Base-by-base conservation (phyloP, 2,329 filamentous ascomycete species). In the Verticillium isaacii region DNA sequence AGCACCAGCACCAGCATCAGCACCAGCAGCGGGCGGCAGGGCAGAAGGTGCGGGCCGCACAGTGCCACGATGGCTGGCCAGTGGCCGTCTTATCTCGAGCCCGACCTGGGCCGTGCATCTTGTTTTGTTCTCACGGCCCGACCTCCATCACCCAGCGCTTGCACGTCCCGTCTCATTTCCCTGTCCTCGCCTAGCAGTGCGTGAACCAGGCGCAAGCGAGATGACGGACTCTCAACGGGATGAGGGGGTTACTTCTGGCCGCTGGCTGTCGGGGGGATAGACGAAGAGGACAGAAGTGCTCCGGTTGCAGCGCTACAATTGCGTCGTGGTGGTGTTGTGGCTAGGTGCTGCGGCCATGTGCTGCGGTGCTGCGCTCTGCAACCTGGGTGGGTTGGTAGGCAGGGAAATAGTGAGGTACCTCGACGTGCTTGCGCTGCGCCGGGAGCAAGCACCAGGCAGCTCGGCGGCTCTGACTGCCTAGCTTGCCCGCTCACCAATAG, bases 181-280 rank as follows among this genome's bases (percentile, higher is more conserved):
- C 61, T 57, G n/a, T 56, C 59, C 37, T 60, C 17, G 45, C 64
- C 63, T 52, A 59, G 59, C 59, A 29, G 29, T 29, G 29, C 29
- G 29, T 29, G 29, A 29, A 29, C 29, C 29, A 29, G 75, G 74
- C 74, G 74, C 78, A 82, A 82, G 79, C 80, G 80, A 82, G 72
- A 82, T 82, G 79, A 80, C 77, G 77, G 74, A 75, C 75, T 74
- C 73, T 73, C 73, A 76, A 74, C 41, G 41, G 41, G 41, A 50
- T 50, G 41, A 25, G 34, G 34, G 41, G 41, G 41, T 50, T 50
- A 12, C n/a, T 50, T 50, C 41, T 50, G 41, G 41, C 41, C 41
- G 41, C 19, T 29, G 29, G 29, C 29, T 29, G 29, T 29, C 29
- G 29, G 29, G 29, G 29, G 29, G 4, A 29, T 29, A 29, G 29